Conservation (phyloP, 169 alveolate genomes). For the Plasmodium gaboni region DNA sequence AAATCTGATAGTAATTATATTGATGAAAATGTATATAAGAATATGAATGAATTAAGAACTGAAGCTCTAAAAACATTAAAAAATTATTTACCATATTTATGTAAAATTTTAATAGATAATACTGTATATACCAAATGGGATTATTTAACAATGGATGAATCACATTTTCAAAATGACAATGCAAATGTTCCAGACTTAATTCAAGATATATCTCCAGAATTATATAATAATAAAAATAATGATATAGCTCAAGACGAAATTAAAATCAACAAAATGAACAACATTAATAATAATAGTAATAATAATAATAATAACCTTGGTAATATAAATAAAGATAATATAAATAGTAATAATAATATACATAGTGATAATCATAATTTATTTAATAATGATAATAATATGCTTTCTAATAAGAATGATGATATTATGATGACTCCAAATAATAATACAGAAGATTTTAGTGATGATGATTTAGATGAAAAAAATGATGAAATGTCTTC, state of each 20-base stretch:
- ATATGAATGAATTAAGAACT: slow-evolving; percentile 73
- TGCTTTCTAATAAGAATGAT: neutral
- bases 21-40: slow-evolving; percentile 67
- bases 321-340: slow-evolving; percentile 68
- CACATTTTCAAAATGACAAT: slow-evolving; percentile 91
- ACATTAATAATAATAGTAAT: slow-evolving; percentile 7
- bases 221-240: slow-evolving; percentile 83
- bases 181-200: slow-evolving; percentile 87
- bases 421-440: neutral
- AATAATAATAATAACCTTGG: neutral
- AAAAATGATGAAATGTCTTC: slow-evolving; percentile 85
- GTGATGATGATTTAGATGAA: slow-evolving; percentile 31
- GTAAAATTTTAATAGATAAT: slow-evolving; percentile 82
- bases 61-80: slow-evolving; percentile 65
- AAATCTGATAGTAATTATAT: slow-evolving; percentile 30
- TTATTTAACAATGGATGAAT: slow-evolving; percentile 90
- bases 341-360: too few species aligned
- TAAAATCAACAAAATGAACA: slow-evolving; percentile 30
- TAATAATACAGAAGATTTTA: slow-evolving; percentile 1
- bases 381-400: neutral
- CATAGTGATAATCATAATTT: neutral
- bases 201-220: slow-evolving; percentile 87
- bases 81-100: slow-evolving; percentile 75
- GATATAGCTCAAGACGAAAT: slow-evolving; percentile 72
- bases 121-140: slow-evolving; percentile 90